These are phyloP conservation scores for Turritis glabra DNA, from an alignment of 345 rosid species.

Conservation along the genomic window DNA sequence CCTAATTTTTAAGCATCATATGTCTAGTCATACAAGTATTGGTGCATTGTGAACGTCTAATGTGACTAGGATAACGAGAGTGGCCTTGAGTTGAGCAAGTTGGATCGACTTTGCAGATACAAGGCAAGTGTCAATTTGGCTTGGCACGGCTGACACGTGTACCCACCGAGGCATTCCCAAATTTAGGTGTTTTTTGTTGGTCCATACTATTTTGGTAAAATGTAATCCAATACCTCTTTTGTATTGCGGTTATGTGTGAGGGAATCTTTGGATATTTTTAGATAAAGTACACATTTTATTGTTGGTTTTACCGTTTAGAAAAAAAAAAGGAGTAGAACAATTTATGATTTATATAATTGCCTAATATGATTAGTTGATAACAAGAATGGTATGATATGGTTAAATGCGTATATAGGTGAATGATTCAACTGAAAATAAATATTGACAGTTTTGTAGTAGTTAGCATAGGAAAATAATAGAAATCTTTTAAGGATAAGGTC, in stretches of 20 bases:
- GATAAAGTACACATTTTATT: not conserved
- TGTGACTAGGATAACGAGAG: constrained; percentile 26
- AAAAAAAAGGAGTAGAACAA: not conserved
- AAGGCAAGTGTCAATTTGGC: constrained; percentile 33
- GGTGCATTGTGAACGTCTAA: not conserved
- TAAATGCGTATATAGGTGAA: not conserved
- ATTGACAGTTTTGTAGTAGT: not conserved
- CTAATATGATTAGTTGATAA: not conserved
- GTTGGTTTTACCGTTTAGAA: not conserved
- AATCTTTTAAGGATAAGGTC: not conserved
- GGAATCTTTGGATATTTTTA: constrained; percentile 15
- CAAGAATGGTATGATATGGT: not conserved
- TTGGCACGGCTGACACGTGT: constrained; percentile 21
- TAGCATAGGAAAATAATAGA: not conserved
- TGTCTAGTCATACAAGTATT: constrained; percentile 15
- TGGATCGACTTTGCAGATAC: constrained; percentile 25
- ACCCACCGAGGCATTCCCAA: constrained; percentile 25
- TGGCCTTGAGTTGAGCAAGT: constrained; percentile 13
- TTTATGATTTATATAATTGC: not conserved
- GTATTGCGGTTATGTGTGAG: not conserved
- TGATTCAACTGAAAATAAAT: not conserved
- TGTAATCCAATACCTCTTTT: constrained; percentile 4
- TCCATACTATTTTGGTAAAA: constrained; percentile 18
- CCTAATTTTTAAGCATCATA: not conserved
- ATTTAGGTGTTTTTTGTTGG: constrained; percentile 4